These are phyloP conservation scores for Saccharomyces hybrid DNA, from an alignment of 1,139 yeast genomes.

Conservation along the genomic window DNA sequence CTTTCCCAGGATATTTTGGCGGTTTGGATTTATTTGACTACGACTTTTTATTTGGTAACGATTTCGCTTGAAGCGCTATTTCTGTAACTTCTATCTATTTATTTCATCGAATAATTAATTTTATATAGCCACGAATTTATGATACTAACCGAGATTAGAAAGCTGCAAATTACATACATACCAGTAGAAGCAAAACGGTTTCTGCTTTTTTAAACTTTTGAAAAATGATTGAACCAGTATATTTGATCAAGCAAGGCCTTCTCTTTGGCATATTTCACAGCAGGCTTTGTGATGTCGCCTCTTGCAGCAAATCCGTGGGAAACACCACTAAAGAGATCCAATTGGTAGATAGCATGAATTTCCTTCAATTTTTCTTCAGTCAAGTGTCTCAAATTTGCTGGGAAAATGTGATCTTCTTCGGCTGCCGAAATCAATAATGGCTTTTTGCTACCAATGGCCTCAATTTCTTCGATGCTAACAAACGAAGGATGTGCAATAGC, in stretches of 20 bases:
- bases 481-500: conserved; percentile 81
- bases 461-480: conserved; percentile 56
- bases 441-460: conserved; percentile 38
- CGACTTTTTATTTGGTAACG: conserved; percentile 26
- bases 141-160: background rate
- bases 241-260: conserved; percentile 57
- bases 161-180: background rate
- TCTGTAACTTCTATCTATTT: background rate
- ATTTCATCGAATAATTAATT: background rate
- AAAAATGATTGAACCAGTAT: conserved; percentile 38
- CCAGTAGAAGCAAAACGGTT: background rate
- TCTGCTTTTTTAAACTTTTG: background rate
- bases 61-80: conserved; percentile 1
- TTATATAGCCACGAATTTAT: background rate
- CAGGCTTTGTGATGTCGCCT: conserved; percentile 57
- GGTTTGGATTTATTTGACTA: conserved; percentile 26
- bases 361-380: conserved; percentile 53
- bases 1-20: conserved; percentile 20
- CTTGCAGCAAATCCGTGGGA: conserved; percentile 70
- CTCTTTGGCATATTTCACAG: conserved; percentile 59
- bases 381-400: conserved; percentile 52
- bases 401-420: conserved; percentile 55
- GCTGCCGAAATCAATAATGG: conserved; percentile 71
- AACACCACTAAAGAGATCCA: conserved; percentile 54
- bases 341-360: conserved; percentile 46